Evolutionary conservation across 139 green algal species (phyloP), one percentile per base, ranked within the genome.

Genomic region (Diplosphaera chodatii): DNA sequence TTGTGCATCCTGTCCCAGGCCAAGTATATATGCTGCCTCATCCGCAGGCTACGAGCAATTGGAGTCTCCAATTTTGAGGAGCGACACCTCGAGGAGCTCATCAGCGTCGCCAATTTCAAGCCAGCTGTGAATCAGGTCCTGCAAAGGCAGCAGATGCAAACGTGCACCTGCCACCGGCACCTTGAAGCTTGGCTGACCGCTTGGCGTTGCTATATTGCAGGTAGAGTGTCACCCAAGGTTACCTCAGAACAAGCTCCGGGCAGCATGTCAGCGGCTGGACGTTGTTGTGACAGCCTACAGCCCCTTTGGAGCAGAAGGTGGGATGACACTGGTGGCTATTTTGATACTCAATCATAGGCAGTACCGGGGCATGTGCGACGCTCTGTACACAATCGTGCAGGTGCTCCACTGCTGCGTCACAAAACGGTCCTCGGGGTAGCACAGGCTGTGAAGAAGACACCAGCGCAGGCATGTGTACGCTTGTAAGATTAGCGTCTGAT

Each of bases 31-130:
- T n/a, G n/a, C n/a, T n/a, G n/a, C n/a, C n/a, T n/a, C n/a, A n/a
- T 48, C 37, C 10, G 37, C 37, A 48, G 37, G 37, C 37, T 48
- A 10, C 37, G 37, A 1, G 85, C 84, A 20, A 90, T 91, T 37
- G 87, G 87, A 4, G 87, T 93, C n/a, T 87, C 77, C 71, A 93
- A 93, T 68, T 93, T 82, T 29, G 74, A 84, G 59, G 66, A 75
- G 29, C 4, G 16, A 4, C 87, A 92, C 68, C 40, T 92, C 73
- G 5, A 74, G 55, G 66, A 89, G 69, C 78, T 92, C 33, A 32
- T 89, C 62, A 32, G 20, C 1, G 13, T 63, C 25, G 73, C 78
- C 16, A 59, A 32, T 18, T 67, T 87, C 2, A 72, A 63, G 34
- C 87, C 86, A 13, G 70, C 75, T 55, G 83, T 85, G 20, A 89